phyloP scores from a whole-genome alignment of 192 early-diverging fungal species.

The Rhizophlyctis rosea region DNA sequence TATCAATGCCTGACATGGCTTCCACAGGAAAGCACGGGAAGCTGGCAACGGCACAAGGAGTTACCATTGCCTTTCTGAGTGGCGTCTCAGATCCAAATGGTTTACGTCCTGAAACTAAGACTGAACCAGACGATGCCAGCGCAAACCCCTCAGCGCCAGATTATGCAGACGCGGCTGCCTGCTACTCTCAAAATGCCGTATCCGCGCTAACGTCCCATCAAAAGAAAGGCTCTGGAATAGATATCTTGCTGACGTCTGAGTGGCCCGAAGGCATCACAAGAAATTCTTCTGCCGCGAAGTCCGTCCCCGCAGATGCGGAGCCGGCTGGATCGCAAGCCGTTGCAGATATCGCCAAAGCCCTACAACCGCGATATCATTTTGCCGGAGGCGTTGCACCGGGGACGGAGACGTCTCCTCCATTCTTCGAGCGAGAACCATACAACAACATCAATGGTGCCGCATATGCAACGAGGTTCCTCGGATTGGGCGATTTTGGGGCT shows the following conservation, averaged over 20 bases:
- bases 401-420: conserved; percentile 35
- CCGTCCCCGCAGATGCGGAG: conserved; percentile 15
- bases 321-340: conserved; percentile 30
- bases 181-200: background rate
- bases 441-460: conserved; percentile 45
- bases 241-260: conserved; percentile 81
- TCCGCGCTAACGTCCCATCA: background rate
- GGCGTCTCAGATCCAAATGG: conserved; percentile 36
- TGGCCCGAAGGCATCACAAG: conserved; percentile 63
- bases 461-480: conserved; percentile 82
- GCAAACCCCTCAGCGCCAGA: background rate
- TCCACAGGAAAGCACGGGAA: conserved; percentile 38
- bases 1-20: background rate
- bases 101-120: background rate
- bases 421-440: conserved; percentile 87
- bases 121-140: background rate
- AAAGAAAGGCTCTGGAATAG: conserved; percentile 35
- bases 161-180: background rate
- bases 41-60: conserved; percentile 54
- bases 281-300: conserved; percentile 9
- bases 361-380: conserved; percentile 90
- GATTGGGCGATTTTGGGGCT: conserved; percentile 66
- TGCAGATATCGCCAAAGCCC: conserved; percentile 38
- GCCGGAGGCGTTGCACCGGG: conserved; percentile 43
- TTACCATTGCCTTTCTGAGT: conserved; percentile 62